Evolutionary conservation across 2,329 filamentous ascomycete genomes (phyloP), one percentile per base, ranked within the genome.

Genomic region (Fusarium sp.): DNA sequence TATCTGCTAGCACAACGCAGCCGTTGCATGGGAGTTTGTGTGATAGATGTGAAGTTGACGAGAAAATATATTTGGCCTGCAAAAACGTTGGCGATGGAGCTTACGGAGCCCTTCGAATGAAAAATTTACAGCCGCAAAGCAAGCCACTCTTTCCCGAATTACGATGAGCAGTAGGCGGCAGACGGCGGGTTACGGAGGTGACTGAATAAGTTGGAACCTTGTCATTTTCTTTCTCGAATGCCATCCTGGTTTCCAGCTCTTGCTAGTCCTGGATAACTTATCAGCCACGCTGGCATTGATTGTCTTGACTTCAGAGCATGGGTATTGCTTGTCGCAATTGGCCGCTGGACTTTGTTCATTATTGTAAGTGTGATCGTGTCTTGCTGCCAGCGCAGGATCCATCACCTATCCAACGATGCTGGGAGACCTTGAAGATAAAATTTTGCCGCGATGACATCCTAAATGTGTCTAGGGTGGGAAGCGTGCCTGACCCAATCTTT

Each of bases 21-120:
- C 18, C 14, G 42, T 24, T 24, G 50, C 38, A 38, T 24, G 44
- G 39, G 44, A 40, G 22, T 42, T 33, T 39, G 49, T 54, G 59
- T 55, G 57, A 71, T 26, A 60, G 43, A 31, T 49, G 59, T 46
- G 20, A 53, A 58, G 38, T 46, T 55, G 15, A 38, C 24, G 28
- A 48, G 58, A 42, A 51, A 65, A 46, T 39, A 58, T 31, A 34
- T 43, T 45, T 57, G 50, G 38, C 31, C 18, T 10, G 26, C 40
- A 24, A 51, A 34, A 10, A 39, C 45, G 31, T 46, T 38, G 34
- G 33, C 24, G 40, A 53, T 22, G 40, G 24, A 36, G 18, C 15
- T 48, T 17, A 54, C 42, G 40, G 31, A 38, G 22, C n/a, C n/a
- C 17, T 40, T 40, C 22, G 33, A 54, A 45, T 20, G 33, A 54